Conservation (phyloP, 805 yeast species). For the Saccharomycopsis fodiens region DNA sequence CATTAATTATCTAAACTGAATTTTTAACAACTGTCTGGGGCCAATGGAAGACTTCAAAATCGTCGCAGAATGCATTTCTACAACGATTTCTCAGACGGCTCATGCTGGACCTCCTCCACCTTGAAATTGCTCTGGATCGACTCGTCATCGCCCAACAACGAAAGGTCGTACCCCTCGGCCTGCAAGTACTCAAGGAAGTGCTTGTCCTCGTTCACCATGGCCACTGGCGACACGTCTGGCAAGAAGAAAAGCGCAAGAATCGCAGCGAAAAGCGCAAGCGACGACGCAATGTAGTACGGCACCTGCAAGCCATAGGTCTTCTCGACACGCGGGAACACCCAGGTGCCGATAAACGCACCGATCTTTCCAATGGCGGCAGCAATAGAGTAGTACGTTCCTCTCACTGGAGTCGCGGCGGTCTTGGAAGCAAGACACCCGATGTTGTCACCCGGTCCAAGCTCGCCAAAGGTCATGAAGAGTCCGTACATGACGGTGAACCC, state of each 20-base stretch:
- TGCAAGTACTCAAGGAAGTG: constrained; percentile 61
- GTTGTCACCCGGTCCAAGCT: constrained; percentile 91
- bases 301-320: constrained; percentile 51
- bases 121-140: neutral
- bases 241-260: constrained; percentile 29
- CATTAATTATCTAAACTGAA: too few relatives aligned
- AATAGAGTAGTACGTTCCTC: constrained; percentile 86
- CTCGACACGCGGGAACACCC: constrained; percentile 76
- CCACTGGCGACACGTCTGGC: constrained; percentile 69
- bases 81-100: neutral
- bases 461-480: constrained; percentile 80
- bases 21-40: too few relatives aligned
- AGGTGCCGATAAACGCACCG: constrained; percentile 90
- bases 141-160: constrained; percentile 39
- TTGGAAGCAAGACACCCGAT: constrained; percentile 84
- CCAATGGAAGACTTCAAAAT: too few relatives aligned
- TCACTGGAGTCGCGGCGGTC: constrained; percentile 76
- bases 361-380: constrained; percentile 90
- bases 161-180: constrained; percentile 61
- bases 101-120: constrained; percentile 6
- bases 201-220: constrained; percentile 71
- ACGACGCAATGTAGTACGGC: constrained; percentile 73
- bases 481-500: constrained; percentile 84
- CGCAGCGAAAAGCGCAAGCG: constrained; percentile 34
- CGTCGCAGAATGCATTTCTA: too few relatives aligned